Base-by-base conservation (phyloP, 2,329 filamentous ascomycete genomes). In the Colletotrichum chrysophilum region DNA sequence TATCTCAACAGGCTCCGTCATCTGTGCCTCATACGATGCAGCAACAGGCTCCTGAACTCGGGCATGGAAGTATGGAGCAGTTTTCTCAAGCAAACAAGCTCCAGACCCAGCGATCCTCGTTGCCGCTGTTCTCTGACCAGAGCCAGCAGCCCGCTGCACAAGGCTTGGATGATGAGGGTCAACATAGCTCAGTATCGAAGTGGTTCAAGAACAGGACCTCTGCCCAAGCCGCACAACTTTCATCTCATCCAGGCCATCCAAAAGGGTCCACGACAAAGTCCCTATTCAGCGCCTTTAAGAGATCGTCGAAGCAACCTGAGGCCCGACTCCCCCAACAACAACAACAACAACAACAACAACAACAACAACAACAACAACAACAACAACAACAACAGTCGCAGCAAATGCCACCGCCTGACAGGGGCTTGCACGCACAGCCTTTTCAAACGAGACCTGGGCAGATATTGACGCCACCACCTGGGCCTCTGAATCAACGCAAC, bases 221-320 rank as follows among this genome's bases (percentile, higher is more conserved):
- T 21, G 70, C 67, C 21, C 74, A 77, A 28, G 36, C 69, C 52
- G 34, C 21, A 6, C 61, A 61, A 12, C 34, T 26, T 56, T 77
- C 78, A 34, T 64, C 78, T 18, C 71, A 78, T 24, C 71, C 75
- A 26, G 58, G 72, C 6, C 76, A 32, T 21, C 30, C 78, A 16
- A 80, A 80, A 64, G 74, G 78, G 18, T 81, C 80, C 64, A 69
- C 78, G 8, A 67, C 77, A 36, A 79, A 80, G 58, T 78, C 79
- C 8, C 66, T 82, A 8, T 74, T 80, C 43, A 76, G 76, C 14
- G 80, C 78, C 4, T 81, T 82, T 26, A 80, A 80, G 60, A 75
- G 80, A 24, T 75, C 75, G 7, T 76, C 79, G 9, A 82, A 81
- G 72, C 78, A 80, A 48, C 64, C 76, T 26, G 79, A 81, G n/a